Evolutionary conservation across 441 rosid genomes (phyloP).

Genomic region (Daphne laureola): DNA sequence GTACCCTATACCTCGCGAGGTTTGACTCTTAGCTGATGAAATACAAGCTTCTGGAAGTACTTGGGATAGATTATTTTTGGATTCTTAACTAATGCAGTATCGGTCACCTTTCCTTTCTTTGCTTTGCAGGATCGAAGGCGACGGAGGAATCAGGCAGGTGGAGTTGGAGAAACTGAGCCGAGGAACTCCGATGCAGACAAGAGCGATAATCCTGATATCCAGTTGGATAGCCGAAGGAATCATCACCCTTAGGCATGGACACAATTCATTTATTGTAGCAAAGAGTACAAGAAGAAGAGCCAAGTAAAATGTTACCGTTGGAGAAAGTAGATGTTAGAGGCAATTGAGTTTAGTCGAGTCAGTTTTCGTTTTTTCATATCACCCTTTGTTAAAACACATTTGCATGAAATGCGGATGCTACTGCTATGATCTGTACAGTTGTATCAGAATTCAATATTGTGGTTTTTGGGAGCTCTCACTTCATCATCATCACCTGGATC

Average conservation of each 20-base stretch:
- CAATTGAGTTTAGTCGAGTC: constrained; percentile 2
- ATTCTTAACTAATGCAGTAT: too few relatives aligned
- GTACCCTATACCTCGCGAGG: constrained; percentile 69
- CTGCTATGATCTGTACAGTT: constrained; percentile 29
- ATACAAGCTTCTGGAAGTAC: too few relatives aligned
- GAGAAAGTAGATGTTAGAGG: constrained; percentile 7
- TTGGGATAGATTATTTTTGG: not conserved
- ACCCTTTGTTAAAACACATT: too few relatives aligned
- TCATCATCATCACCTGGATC: too few relatives aligned
- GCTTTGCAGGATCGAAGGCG: constrained; percentile 63
- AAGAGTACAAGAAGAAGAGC: constrained; percentile 8
- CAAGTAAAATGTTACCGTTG: constrained; percentile 11
- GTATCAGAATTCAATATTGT: constrained; percentile 10
- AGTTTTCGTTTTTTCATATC: not conserved
- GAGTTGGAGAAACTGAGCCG: constrained; percentile 30
- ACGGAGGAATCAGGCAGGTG: constrained; percentile 44
- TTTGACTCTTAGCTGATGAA: constrained; percentile 17
- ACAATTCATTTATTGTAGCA: constrained; percentile 10
- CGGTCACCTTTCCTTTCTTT: too few relatives aligned
- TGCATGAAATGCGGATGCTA: constrained; percentile 11
- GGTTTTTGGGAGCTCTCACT: too few relatives aligned
- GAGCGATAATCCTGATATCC: constrained; percentile 35
- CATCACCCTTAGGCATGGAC: constrained; percentile 14
- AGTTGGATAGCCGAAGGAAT: constrained; percentile 21
- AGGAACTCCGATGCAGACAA: constrained; percentile 38